A percentile compares a stretch with the other conserved stretches of the same genome.
Evolutionary conservation across 116 monocot genomes (phyloP).

Genomic region (Cymodocea nodosa): DNA sequence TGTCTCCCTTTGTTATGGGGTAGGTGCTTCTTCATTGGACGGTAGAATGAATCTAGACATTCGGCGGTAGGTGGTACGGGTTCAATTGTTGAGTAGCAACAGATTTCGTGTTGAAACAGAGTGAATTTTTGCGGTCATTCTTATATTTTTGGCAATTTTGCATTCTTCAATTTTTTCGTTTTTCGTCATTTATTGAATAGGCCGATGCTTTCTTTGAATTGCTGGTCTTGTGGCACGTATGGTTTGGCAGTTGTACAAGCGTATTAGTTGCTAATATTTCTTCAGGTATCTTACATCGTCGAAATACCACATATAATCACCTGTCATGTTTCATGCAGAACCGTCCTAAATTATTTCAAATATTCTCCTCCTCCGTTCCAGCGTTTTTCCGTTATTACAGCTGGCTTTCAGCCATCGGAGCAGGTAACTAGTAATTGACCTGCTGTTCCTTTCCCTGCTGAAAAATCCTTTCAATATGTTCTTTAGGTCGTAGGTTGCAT

Average conservation of each 20-base stretch:
- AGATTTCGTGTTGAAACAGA: too few species aligned
- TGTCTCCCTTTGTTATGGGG: slow-evolving; percentile 56
- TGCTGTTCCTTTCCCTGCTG: not conserved
- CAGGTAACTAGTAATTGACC: slow-evolving; percentile 26
- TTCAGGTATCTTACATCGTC: too few species aligned
- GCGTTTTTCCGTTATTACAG: slow-evolving; percentile 24
- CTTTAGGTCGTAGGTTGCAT: too few species aligned
- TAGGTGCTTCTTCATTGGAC: slow-evolving; percentile 6
- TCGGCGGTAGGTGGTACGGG: not conserved
- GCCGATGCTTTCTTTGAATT: too few species aligned
- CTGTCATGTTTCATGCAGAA: slow-evolving; percentile 24
- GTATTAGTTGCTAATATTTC: not conserved
- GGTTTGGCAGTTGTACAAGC: not conserved
- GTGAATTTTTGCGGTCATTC: too few species aligned
- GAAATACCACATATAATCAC: too few species aligned
- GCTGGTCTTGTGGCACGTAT: not conserved
- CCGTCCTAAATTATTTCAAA: slow-evolving; percentile 49
- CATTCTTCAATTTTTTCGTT: too few species aligned
- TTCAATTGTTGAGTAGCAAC: too few species aligned
- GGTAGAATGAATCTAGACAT: not conserved
- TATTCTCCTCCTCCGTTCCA: slow-evolving; percentile 69
- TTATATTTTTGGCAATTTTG: too few species aligned
- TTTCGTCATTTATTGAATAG: too few species aligned
- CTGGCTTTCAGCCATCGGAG: slow-evolving; percentile 11
- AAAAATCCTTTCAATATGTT: too few species aligned